Evolutionary conservation across 1,139 yeast genomes (phyloP).

Genomic region (Hyphopichia pseudoburtonii): DNA sequence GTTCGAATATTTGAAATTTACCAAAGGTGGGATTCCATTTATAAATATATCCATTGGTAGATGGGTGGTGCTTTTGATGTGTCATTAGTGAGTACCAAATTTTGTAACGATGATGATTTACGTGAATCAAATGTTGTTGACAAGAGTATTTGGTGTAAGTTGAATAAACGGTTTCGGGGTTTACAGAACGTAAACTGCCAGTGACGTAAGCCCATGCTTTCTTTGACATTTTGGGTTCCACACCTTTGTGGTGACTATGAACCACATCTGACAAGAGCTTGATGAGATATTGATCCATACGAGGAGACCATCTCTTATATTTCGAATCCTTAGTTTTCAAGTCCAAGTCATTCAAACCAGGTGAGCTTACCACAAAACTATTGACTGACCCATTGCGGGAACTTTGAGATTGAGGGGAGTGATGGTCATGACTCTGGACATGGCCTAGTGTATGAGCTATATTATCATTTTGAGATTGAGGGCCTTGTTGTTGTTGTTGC

Average conservation of each 20-base stretch:
- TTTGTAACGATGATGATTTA: conserved; percentile 38
- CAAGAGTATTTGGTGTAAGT: conserved; percentile 45
- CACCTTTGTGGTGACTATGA: conserved; percentile 35
- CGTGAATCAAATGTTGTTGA: conserved; percentile 39
- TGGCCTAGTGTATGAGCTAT: conserved; percentile 13
- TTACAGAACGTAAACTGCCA: conserved; percentile 36
- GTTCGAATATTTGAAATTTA: conserved; percentile 32
- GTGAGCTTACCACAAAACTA: too few species aligned
- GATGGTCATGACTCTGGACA: conserved; percentile 11
- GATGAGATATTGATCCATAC: conserved; percentile 39
- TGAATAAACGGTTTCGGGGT: conserved; percentile 43
- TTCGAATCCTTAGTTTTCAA: conserved; percentile 39
- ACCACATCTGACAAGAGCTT: conserved; percentile 38
- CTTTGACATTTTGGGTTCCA: conserved; percentile 33
- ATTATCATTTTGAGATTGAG: conserved; percentile 15
- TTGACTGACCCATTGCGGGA: not conserved
- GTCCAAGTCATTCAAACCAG: conserved; percentile 22
- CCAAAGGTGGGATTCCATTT: conserved; percentile 42
- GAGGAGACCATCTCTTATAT: conserved; percentile 42
- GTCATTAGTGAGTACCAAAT: conserved; percentile 38
- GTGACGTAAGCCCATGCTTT: conserved; percentile 42
- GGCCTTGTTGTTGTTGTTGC: conserved; percentile 9
- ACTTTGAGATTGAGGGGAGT: conserved; percentile 9
- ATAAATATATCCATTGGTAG: conserved; percentile 27
- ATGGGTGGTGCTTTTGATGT: conserved; percentile 23